Conservation (phyloP, 1,139 yeast genomes). For the Saccharomyces hybrid region DNA sequence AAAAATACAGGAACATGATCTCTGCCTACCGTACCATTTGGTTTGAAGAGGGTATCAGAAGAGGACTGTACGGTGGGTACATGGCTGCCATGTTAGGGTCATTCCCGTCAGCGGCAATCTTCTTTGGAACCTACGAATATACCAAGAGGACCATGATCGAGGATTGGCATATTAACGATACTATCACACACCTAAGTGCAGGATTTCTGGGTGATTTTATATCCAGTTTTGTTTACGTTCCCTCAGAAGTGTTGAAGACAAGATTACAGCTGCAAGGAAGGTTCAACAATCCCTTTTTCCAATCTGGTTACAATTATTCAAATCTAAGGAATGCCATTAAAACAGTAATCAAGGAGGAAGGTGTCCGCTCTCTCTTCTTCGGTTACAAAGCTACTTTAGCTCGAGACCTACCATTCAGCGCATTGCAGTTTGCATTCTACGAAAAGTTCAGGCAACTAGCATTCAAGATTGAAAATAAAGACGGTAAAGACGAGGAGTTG, state of each 20-base stretch:
- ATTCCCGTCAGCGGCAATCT: constrained; percentile 87
- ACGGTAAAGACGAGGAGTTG: constrained; percentile 35
- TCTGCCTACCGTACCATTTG: constrained; percentile 66
- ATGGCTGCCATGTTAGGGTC: constrained; percentile 87
- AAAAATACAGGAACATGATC: constrained; percentile 61
- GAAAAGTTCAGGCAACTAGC: constrained; percentile 72
- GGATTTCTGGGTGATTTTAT: constrained; percentile 90
- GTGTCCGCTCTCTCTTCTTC: constrained; percentile 65
- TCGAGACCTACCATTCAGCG: constrained; percentile 91
- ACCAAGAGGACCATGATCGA: constrained; percentile 65
- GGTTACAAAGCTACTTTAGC: constrained; percentile 92
- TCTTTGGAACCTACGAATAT: constrained; percentile 83
- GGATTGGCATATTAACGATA: constrained; percentile 61
- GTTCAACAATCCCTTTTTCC: constrained; percentile 68
- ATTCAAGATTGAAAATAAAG: constrained; percentile 32
- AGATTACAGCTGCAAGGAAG: constrained; percentile 87
- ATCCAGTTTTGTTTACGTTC: constrained; percentile 90
- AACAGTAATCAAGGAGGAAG: constrained; percentile 62
- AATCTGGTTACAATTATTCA: constrained; percentile 79
- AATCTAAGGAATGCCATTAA: constrained; percentile 61
- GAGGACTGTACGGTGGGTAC: constrained; percentile 90
- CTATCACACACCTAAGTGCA: constrained; percentile 69
- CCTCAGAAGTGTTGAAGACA: constrained; percentile 92
- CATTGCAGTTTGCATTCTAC: constrained; percentile 90
- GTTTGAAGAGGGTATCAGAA: constrained; percentile 71